Conservation (phyloP, 2,329 filamentous ascomycete genomes). For the Cadophora sp. region DNA sequence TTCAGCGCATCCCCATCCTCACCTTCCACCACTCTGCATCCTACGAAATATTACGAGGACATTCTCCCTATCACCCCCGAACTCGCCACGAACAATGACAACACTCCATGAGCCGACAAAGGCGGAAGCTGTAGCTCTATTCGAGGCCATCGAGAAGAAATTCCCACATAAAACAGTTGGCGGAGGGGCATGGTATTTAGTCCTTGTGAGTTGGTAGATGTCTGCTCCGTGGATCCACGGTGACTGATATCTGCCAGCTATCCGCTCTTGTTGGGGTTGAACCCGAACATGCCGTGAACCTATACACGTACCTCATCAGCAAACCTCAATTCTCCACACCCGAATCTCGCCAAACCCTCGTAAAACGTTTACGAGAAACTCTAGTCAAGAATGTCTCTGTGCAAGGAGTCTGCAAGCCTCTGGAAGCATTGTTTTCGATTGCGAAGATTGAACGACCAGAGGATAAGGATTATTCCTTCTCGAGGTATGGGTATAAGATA, state of each 20-base stretch:
- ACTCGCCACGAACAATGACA: conserved; percentile 29
- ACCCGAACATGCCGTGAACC: conserved; percentile 56
- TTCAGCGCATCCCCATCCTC: neutral
- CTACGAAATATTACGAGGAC: no score
- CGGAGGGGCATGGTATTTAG: conserved; percentile 54
- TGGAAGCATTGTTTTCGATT: conserved; percentile 51
- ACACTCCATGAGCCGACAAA: conserved; percentile 44
- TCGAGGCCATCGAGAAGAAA: conserved; percentile 50
- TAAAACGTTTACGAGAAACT: conserved; percentile 61
- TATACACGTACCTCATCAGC: conserved; percentile 62
- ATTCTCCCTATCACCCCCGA: neutral
- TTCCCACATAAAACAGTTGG: conserved; percentile 52
- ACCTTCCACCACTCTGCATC: neutral
- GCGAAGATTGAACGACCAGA: conserved; percentile 47
- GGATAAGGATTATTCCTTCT: conserved; percentile 58
- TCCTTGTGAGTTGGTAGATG: conserved; percentile 45
- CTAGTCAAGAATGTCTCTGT: conserved; percentile 64
- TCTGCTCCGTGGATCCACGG: neutral
- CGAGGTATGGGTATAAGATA: conserved; percentile 30
- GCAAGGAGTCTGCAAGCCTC: conserved; percentile 67
- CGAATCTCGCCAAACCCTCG: conserved; percentile 53
- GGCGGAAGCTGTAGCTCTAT: conserved; percentile 50
- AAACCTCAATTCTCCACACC: conserved; percentile 54
- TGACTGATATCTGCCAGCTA: conserved; percentile 45
- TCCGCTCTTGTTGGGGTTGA: conserved; percentile 53